A percentile compares a stretch with the other conserved stretches of the same genome.
Evolutionary conservation across 345 rosid genomes (phyloP).

Genomic region (Eutrema japonicum): DNA sequence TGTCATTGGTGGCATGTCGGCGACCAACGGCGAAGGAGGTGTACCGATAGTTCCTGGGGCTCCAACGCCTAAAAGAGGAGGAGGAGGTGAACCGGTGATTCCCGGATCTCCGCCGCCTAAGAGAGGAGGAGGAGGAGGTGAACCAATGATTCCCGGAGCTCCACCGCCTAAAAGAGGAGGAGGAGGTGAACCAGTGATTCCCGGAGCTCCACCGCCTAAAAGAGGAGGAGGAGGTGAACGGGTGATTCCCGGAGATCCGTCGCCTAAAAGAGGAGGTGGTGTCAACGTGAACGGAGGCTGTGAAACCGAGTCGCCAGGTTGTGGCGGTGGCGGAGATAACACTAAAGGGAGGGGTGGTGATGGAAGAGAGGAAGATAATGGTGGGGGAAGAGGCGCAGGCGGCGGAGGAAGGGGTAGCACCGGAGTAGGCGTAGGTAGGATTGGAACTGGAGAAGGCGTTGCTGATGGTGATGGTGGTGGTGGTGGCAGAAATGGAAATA

Average conservation of each 20-base stretch:
- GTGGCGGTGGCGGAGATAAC: constrained; percentile 39
- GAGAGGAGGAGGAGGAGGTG: constrained; percentile 24
- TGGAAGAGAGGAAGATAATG: constrained; percentile 39
- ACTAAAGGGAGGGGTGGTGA: constrained; percentile 38
- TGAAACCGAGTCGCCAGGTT: constrained; percentile 23
- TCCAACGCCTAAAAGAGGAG: constrained; percentile 11
- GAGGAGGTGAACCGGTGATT: not conserved
- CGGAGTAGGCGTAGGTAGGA: constrained; percentile 34
- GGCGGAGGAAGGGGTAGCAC: constrained; percentile 37
- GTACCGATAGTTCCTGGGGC: not conserved
- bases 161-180: constrained; percentile 10
- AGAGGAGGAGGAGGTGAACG: constrained; percentile 10
- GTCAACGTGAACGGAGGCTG: constrained; percentile 33
- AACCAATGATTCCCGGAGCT: not conserved
- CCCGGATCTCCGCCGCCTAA: constrained; percentile 10
- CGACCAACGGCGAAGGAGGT: constrained; percentile 14
- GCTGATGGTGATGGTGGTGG: constrained; percentile 38
- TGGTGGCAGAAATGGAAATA: constrained; percentile 22
- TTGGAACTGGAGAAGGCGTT: constrained; percentile 30
- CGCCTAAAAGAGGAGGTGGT: constrained; percentile 24
- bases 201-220: not conserved
- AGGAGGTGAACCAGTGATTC: not conserved
- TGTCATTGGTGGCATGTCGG: constrained; percentile 34
- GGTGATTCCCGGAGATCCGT: not conserved
- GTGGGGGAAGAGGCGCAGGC: constrained; percentile 34